Evolutionary conservation across 148 eudicot genomes (phyloP).

Genomic region (Rhododendron simsii): DNA sequence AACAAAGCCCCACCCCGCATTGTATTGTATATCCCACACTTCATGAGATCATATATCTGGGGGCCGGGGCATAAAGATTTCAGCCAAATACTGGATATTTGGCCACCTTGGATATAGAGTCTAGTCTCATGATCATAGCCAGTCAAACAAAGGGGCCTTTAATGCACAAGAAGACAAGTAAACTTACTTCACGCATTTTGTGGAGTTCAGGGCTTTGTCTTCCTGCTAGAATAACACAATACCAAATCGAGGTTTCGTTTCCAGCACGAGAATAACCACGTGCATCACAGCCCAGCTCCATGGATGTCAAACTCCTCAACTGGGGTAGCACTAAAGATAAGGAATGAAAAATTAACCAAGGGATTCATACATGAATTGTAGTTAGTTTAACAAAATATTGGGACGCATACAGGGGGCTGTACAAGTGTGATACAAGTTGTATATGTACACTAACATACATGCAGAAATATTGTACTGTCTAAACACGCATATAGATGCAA

Average conservation of each 20-base stretch:
- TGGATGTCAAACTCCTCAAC: conserved; percentile 78
- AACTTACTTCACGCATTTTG: conserved; percentile 88
- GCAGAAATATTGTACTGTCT: not conserved
- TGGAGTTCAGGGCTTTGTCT: conserved; percentile 76
- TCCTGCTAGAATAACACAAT: conserved; percentile 77
- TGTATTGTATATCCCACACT: not conserved
- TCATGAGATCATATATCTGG: not conserved
- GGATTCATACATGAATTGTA: not conserved
- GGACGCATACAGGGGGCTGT: not conserved
- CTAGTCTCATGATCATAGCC: not conserved
- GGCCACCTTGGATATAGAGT: too few species aligned
- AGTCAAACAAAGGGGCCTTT: not conserved
- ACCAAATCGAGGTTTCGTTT: conserved; percentile 59
- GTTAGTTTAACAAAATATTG: not conserved
- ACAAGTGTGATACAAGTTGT: not conserved
- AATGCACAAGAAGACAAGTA: conserved; percentile 5
- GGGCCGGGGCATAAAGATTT: not conserved
- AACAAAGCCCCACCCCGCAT: not conserved
- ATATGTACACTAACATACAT: not conserved
- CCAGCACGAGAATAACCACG: conserved; percentile 86
- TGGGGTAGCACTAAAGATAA: conserved; percentile 69
- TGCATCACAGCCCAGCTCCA: conserved; percentile 90
- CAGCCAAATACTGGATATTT: not conserved
- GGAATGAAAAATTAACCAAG: conserved; percentile 6
- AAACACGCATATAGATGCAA: not conserved